A percentile compares a stretch with the other conserved stretches of the same genome.
Conservation (phyloP, 2,329 filamentous ascomycete species). For the Cladosporium austrohemisphaericum region DNA sequence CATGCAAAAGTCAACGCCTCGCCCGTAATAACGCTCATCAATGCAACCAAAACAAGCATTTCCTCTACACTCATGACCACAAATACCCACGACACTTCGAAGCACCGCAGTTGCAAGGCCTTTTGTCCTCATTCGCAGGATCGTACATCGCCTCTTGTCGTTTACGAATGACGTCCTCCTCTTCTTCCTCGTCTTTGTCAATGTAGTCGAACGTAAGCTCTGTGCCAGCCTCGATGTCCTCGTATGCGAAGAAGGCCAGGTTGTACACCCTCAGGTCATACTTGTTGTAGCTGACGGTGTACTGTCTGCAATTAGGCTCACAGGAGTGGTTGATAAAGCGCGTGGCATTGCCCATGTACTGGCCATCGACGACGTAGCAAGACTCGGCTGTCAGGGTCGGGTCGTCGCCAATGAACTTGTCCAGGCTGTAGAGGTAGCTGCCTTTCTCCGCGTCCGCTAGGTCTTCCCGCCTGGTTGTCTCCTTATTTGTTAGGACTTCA, state of each 20-base stretch:
- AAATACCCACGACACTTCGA: constrained; percentile 65
- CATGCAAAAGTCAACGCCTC: no score
- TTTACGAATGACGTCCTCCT: constrained; percentile 26
- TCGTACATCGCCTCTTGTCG: constrained; percentile 44
- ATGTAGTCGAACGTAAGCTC: constrained; percentile 81
- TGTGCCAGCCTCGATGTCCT: constrained; percentile 60
- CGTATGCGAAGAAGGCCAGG: constrained; percentile 69
- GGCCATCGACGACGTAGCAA: constrained; percentile 56
- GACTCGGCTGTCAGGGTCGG: constrained; percentile 35
- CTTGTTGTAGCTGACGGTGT: constrained; percentile 73
- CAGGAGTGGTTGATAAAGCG: constrained; percentile 83
- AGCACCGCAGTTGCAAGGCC: constrained; percentile 56
- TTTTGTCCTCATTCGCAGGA: constrained; percentile 44
- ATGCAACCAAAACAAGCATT: no score
- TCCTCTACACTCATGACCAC: constrained; percentile 55
- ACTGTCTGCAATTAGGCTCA: constrained; percentile 73
- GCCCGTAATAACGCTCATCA: no score
- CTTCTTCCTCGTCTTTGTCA: constrained; percentile 54
- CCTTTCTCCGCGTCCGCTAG: constrained; percentile 60
- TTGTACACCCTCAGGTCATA: constrained; percentile 72
- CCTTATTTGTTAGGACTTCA: constrained; percentile 46
- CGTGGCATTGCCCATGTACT: constrained; percentile 73
- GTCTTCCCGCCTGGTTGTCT: constrained; percentile 63
- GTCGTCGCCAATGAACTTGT: constrained; percentile 63
- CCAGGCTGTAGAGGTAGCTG: constrained; percentile 74